These are phyloP conservation scores for Talaromyces amestolkiae DNA, from an alignment of 2,329 filamentous ascomycete species.

Conservation along the genomic window DNA sequence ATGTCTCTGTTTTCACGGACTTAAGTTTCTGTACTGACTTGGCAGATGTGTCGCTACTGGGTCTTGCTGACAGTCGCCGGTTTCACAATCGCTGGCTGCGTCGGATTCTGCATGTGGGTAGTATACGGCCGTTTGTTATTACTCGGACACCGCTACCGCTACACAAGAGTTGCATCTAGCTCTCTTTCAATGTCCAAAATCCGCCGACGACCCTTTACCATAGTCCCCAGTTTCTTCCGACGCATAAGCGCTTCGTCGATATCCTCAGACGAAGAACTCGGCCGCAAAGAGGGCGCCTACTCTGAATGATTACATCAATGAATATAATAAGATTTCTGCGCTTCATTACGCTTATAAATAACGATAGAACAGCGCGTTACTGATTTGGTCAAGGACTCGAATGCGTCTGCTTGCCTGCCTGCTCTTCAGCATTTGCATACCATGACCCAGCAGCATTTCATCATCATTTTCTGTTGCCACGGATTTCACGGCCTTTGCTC, in stretches of 20 bases:
- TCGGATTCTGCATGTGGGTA: constrained; percentile 52
- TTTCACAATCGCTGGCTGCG: constrained; percentile 48
- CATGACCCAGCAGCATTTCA: constrained; percentile 10
- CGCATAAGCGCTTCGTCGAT: constrained; percentile 41
- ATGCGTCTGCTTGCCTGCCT: neutral
- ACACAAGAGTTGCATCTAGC: constrained; percentile 19
- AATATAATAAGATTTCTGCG: neutral
- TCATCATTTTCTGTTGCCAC: neutral
- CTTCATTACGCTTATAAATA: neutral
- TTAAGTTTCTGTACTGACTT: constrained; percentile 3
- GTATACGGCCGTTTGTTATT: constrained; percentile 49
- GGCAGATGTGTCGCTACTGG: constrained; percentile 56
- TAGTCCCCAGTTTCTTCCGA: constrained; percentile 38
- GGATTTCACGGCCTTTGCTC: neutral
- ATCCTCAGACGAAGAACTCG: constrained; percentile 39
- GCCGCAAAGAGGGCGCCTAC: constrained; percentile 34
- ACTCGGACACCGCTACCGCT: constrained; percentile 40
- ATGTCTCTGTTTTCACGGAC: constrained; percentile 23
- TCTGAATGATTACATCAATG: constrained; percentile 32
- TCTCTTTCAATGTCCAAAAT: constrained; percentile 27
- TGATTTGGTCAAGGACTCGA: neutral
- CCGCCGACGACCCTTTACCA: constrained; percentile 33
- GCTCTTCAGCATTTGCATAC: constrained; percentile 18
- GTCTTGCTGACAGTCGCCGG: constrained; percentile 53
- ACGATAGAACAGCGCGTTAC: constrained; percentile 16